Conservation (phyloP, 495 filamentous ascomycete genomes). For the Extremus antarcticus region DNA sequence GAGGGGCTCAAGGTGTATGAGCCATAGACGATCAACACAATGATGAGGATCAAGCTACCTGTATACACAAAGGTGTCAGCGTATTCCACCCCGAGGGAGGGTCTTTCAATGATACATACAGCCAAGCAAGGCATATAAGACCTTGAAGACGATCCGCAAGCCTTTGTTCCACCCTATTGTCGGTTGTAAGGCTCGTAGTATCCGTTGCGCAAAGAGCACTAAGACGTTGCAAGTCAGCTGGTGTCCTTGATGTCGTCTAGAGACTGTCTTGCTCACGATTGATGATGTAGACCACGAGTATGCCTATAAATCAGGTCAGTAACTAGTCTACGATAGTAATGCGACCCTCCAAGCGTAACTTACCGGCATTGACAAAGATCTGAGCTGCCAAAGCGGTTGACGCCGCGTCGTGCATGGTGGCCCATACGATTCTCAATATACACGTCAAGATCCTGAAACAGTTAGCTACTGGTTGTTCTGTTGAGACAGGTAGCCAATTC, state of each 20-base stretch:
- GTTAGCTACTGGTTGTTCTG: too few species aligned
- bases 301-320: too few species aligned
- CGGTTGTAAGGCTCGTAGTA: constrained; percentile 26
- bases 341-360: too few species aligned
- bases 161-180: constrained; percentile 22
- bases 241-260: too few species aligned
- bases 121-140: constrained; percentile 20
- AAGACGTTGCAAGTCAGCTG: too few species aligned
- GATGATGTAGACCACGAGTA: constrained; percentile 28
- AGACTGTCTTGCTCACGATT: constrained; percentile 15
- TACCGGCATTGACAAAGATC: constrained; percentile 37
- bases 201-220: constrained; percentile 25
- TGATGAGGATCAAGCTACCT: constrained; percentile 14
- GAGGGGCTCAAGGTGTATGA: constrained; percentile 23
- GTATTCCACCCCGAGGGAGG: too few species aligned
- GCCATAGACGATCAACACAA: constrained; percentile 16
- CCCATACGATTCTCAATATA: constrained; percentile 53
- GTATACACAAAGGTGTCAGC: too few species aligned
- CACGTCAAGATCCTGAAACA: constrained; percentile 56
- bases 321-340: too few species aligned
- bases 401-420: constrained; percentile 45
- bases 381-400: constrained; percentile 43
- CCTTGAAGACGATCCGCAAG: constrained; percentile 4
- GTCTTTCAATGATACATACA: too few species aligned
- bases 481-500: too few species aligned